Conservation (phyloP, 148 eudicot species). For the Beta vulgaris region DNA sequence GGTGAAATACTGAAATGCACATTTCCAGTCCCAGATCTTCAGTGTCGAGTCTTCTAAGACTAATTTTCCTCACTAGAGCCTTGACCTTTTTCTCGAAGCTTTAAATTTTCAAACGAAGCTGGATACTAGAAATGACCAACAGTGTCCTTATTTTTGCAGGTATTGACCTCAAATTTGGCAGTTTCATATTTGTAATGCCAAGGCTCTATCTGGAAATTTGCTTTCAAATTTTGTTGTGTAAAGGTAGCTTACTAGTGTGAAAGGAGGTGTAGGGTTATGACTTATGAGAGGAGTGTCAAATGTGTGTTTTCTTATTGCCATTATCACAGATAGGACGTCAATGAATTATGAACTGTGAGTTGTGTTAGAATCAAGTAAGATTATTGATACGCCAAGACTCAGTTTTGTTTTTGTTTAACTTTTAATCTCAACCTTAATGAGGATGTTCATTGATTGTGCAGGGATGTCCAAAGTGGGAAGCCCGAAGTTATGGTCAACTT, state of each 20-base stretch:
- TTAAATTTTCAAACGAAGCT: neutral
- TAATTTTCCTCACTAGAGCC: neutral
- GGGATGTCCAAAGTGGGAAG: slow-evolving; percentile 62
- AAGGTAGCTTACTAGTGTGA: neutral
- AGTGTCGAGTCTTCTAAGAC: neutral
- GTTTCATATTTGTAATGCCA: neutral
- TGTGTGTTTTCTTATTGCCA: neutral
- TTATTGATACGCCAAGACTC: neutral
- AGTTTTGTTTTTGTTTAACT: neutral
- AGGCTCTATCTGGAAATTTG: neutral
- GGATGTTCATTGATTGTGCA: slow-evolving; percentile 30
- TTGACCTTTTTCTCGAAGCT: slow-evolving; percentile 4
- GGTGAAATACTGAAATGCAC: neutral
- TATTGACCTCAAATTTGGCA: neutral
- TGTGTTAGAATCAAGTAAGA: neutral
- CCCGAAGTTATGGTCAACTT: slow-evolving; percentile 95
- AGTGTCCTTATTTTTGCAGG: neutral
- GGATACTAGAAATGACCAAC: neutral
- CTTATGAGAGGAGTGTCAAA: neutral
- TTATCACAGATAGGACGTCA: neutral
- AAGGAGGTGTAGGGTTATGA: neutral
- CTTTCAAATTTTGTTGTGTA: neutral
- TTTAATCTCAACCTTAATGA: neutral
- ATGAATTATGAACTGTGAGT: neutral
- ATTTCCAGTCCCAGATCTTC: neutral